Evolutionary conservation across 225 moss, liverwort and hornwort species (phyloP).

Genomic region (Bryum argenteum): DNA sequence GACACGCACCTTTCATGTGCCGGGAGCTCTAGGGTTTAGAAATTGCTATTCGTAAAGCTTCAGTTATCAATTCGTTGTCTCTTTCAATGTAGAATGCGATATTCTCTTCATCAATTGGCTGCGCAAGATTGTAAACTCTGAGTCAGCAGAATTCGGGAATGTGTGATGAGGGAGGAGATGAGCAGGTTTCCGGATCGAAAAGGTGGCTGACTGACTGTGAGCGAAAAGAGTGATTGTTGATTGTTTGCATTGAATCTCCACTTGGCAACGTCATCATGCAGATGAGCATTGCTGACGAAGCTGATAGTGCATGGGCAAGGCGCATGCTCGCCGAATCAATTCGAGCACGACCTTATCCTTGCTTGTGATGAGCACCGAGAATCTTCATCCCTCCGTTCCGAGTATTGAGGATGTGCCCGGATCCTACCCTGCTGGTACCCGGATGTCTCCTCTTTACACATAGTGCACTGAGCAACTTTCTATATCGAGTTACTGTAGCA

Average conservation of each 20-base stretch:
- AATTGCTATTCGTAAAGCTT: background rate
- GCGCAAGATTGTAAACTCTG: background rate
- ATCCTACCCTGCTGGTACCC: background rate
- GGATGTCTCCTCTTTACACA: background rate
- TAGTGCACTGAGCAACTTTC: background rate
- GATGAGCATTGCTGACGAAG: constrained; percentile 40
- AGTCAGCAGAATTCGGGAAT: background rate
- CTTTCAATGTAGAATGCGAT: no score
- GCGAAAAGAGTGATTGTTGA: background rate
- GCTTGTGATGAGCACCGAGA: background rate
- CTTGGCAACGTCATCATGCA: constrained; percentile 4
- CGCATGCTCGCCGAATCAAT: constrained; percentile 8
- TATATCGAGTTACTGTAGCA: no score
- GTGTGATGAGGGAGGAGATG: background rate
- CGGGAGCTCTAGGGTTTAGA: background rate
- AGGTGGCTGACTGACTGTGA: background rate
- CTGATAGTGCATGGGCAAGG: constrained; percentile 27
- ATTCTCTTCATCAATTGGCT: background rate
- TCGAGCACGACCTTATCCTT: constrained; percentile 30
- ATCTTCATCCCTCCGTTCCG: background rate
- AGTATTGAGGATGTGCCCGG: background rate
- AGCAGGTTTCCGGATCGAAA: background rate
- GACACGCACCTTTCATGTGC: background rate
- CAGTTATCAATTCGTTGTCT: no score
- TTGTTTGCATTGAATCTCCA: background rate